Conservation (phyloP, 1,284 basidiomycete genomes). For the Puccinia polysora region DNA sequence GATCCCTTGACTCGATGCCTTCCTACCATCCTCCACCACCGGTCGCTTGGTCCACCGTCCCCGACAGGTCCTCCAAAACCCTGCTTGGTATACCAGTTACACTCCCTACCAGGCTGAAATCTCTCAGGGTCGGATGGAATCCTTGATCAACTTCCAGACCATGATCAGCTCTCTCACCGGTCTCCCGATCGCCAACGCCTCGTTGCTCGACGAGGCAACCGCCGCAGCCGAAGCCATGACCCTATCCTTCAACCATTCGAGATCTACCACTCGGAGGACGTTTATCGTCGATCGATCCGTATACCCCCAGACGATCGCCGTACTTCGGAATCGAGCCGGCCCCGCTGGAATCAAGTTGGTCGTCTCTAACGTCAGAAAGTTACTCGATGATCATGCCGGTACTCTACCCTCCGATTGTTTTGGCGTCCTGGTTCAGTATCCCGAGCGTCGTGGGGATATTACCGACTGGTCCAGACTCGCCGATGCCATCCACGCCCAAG, state of each 20-base stretch:
- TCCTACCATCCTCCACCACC: background rate
- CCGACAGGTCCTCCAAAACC: conserved; percentile 81
- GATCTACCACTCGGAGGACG: conserved; percentile 65
- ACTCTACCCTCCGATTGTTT: conserved; percentile 64
- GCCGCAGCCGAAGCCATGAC: conserved; percentile 91
- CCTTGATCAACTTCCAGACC: conserved; percentile 93
- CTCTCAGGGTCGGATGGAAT: conserved; percentile 90
- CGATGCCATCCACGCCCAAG: conserved; percentile 66
- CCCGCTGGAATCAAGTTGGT: conserved; percentile 81
- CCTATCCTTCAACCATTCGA: conserved; percentile 65
- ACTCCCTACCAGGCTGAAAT: conserved; percentile 88
- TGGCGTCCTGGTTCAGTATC: conserved; percentile 79
- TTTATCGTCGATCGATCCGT: conserved; percentile 80
- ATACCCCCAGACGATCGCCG: conserved; percentile 77
- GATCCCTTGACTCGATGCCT: conserved; percentile 18
- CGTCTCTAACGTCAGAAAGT: conserved; percentile 61
- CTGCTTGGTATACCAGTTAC: conserved; percentile 97
- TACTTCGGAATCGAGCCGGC: conserved; percentile 77
- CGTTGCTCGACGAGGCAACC: conserved; percentile 70
- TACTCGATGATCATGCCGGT: conserved; percentile 57
- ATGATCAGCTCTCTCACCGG: conserved; percentile 91
- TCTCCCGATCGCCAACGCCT: conserved; percentile 92
- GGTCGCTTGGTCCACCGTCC: background rate
- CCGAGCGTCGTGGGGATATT: conserved; percentile 81
- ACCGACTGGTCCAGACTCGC: conserved; percentile 70